These are phyloP conservation scores for Alopecurus myosuroides DNA, from an alignment of 176 grass and related monocot genomes.

Conservation along the genomic window DNA sequence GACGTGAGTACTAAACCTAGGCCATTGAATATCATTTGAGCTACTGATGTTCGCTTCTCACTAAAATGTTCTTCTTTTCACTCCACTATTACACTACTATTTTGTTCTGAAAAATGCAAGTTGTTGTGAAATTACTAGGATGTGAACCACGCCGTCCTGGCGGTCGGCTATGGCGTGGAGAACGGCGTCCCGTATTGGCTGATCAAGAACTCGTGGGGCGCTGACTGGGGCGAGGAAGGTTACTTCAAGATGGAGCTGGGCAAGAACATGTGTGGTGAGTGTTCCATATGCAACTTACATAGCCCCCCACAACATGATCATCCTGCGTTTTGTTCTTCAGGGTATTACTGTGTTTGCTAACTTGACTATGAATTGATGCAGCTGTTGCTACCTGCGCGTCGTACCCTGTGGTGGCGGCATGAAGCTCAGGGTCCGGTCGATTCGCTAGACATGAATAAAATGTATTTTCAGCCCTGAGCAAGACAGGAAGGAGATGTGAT, in stretches of 20 bases:
- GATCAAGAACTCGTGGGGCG: constrained; percentile 98
- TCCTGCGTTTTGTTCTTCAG: neutral
- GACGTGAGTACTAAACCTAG: constrained; percentile 45
- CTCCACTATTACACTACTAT: neutral
- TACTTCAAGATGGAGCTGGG: constrained; percentile 99
- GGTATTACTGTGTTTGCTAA: constrained; percentile 8
- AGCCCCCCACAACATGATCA: neutral
- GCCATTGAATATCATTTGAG: neutral
- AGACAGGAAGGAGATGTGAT: constrained; percentile 22
- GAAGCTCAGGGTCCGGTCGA: neutral
- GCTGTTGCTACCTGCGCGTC: constrained; percentile 80
- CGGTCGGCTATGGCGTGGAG: constrained; percentile 94
- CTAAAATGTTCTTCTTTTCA: neutral
- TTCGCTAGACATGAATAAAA: constrained; percentile 32
- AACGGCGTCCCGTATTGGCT: constrained; percentile 79
- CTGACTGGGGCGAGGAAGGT: constrained; percentile 71
- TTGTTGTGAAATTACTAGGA: constrained; percentile 45
- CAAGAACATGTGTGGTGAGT: constrained; percentile 99
- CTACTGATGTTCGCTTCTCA: neutral
- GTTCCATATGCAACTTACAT: neutral
- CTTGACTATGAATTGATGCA: constrained; percentile 31
- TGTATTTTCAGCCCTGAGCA: constrained; percentile 16
- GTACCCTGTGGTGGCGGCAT: constrained; percentile 61
- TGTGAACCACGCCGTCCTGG: constrained; percentile 97
- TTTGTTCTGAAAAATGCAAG: constrained; percentile 2